These are phyloP conservation scores for Pseudozyma sp. DNA, from an alignment of 1,284 basidiomycete genomes.

Conservation along the genomic window DNA sequence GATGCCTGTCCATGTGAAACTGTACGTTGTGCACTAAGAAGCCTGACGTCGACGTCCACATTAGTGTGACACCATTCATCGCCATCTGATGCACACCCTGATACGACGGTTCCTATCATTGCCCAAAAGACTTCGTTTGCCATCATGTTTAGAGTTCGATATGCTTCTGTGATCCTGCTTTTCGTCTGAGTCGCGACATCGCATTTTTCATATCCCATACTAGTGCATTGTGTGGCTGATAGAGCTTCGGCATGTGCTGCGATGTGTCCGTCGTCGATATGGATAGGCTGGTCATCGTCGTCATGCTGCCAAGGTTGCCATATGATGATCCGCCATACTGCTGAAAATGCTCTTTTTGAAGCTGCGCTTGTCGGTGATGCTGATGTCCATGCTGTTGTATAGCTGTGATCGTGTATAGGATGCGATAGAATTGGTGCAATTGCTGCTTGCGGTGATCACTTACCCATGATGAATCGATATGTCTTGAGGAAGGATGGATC, in stretches of 20 bases:
- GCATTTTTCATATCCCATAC: no score
- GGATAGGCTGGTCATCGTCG: background rate
- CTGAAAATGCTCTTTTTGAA: background rate
- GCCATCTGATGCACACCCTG: no score
- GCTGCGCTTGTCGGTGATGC: conserved; percentile 8
- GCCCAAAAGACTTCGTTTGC: no score
- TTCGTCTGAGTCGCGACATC: no score
- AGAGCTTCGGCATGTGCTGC: background rate
- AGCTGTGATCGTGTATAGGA: conserved; percentile 10
- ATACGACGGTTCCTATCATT: no score
- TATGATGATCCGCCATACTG: background rate
- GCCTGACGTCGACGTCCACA: no score
- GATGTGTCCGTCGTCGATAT: background rate
- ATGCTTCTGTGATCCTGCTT: no score
- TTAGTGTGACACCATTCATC: no score
- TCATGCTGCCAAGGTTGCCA: background rate
- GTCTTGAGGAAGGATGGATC: conserved; percentile 58
- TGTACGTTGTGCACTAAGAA: no score
- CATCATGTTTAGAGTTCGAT: no score
- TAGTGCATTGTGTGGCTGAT: no score
- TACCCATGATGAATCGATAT: conserved; percentile 58
- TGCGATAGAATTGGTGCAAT: conserved; percentile 24
- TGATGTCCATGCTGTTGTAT: conserved; percentile 11
- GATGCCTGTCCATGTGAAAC: no score
- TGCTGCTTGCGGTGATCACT: conserved; percentile 41